Base-by-base conservation (phyloP, 768 basidiomycete species). In the Lentinula sp. region DNA sequence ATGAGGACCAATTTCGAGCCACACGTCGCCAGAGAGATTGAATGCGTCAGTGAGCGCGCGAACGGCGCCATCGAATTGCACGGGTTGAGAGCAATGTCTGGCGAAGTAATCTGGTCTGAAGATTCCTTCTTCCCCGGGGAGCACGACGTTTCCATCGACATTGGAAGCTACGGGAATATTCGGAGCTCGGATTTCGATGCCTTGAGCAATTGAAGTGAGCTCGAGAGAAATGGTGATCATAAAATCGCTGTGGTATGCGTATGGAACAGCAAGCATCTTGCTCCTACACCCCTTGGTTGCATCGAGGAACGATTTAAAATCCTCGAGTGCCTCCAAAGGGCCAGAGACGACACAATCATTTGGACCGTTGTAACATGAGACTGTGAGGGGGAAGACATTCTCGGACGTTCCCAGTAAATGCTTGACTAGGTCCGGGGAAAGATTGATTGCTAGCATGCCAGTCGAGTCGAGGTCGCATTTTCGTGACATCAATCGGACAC, bases 1-100 rank as follows among this genome's bases (percentile, higher is more conserved):
- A 63, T 88, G 85, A 10, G 88, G 86, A 1, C 88, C 84, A 46
- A 90, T 77, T 69, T 91, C 89, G 7, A 91, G 74, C 83, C 84
- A 90, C 0, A 76, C 77, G 45, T 76, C 76, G 6, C 77, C 68
- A 13, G 67, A 61, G 32, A 74, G 61, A 15, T 68, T 69, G 12
- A 69, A 23, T 13, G 61, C 62, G 5, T 72, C 63, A 1, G 76
- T 35, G 9, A 85, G 74, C 0, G 77, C 71, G n/a, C 68, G 71
- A 2, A 90, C 67, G 12, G 82, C 82, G 28, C 75, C 73, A 13
- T 78, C 72, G 65, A 88, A 89, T 35, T 70, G 76, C 49, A 86
- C 87, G 33, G 85, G 85, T 62, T 80, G 75, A 4, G 69, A 72
- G 65, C 85, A 87, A 63, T 90, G 88, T 13, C 74, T 79, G 23